Conservation (phyloP, 2,329 filamentous ascomycete species). For the Epichloe scottii region DNA sequence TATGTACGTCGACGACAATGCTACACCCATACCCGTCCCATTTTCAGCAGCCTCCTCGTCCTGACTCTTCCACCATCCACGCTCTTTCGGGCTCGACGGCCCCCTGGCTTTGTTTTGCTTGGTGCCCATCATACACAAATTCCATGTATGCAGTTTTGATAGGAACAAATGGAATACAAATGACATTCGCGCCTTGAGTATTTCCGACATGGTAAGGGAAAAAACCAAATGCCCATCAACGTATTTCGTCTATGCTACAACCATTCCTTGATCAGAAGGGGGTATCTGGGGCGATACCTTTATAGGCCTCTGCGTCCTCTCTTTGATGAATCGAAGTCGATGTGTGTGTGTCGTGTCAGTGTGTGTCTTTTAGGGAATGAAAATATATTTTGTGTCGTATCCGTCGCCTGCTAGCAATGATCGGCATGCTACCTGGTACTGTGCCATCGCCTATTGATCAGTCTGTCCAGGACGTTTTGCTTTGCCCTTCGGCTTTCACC, state of each 20-base stretch:
- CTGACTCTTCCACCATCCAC: not conserved
- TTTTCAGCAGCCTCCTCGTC: not conserved
- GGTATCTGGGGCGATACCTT: conserved; percentile 1
- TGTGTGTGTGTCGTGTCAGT: conserved; percentile 4
- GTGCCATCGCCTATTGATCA: not conserved
- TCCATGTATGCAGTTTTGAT: not conserved
- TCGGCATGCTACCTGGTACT: no score
- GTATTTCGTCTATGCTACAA: conserved; percentile 23
- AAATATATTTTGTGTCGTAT: not conserved
- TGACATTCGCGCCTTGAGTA: not conserved
- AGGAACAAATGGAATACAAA: not conserved
- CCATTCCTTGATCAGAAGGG: conserved; percentile 10
- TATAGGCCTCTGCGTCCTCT: conserved; percentile 2
- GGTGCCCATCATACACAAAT: not conserved
- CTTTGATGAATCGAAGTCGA: not conserved
- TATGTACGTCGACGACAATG: conserved; percentile 8
- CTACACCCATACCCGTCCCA: conserved; percentile 5
- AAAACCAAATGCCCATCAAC: conserved; percentile 11
- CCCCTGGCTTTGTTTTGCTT: not conserved
- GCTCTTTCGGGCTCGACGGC: not conserved
- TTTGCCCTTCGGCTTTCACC: conserved; percentile 26
- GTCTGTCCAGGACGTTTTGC: conserved; percentile 16
- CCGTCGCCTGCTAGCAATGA: not conserved
- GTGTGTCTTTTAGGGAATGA: conserved; percentile 1
- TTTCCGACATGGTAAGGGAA: conserved; percentile 4